Evolutionary conservation across 2,329 filamentous ascomycete species (phyloP).

Genomic region (Colletotrichum graminicola): DNA sequence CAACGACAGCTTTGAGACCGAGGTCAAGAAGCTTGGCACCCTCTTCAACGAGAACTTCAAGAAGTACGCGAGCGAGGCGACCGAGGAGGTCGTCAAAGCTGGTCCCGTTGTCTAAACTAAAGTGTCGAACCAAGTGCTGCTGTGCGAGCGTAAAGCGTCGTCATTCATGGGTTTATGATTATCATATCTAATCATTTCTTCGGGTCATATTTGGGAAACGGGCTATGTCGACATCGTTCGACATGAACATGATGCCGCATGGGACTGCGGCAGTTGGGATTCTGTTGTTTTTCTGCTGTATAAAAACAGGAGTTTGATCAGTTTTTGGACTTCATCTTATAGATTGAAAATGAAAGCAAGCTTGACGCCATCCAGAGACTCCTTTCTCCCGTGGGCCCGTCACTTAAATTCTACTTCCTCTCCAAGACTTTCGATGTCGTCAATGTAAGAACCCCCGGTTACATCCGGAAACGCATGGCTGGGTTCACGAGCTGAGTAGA

Average conservation of each 20-base stretch:
- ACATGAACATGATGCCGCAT: conserved; percentile 27
- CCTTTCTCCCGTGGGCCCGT: not conserved
- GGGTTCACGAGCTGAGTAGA: not conserved
- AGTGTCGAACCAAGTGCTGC: not conserved
- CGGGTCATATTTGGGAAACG: conserved; percentile 27
- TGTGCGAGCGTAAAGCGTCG: conserved; percentile 13
- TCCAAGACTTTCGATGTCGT: fast-evolving
- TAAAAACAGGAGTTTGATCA: conserved; percentile 29
- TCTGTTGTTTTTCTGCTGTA: not conserved
- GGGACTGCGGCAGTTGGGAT: conserved; percentile 6
- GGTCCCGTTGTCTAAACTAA: conserved; percentile 59
- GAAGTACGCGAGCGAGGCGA: conserved; percentile 91
- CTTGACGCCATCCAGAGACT: not conserved
- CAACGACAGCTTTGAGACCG: conserved; percentile 82
- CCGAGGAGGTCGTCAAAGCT: conserved; percentile 80
- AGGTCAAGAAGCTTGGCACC: conserved; percentile 89
- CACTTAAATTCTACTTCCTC: too few relatives aligned
- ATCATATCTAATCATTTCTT: conserved; percentile 28
- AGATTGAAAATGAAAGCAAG: conserved; percentile 27
- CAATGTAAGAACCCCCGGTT: not conserved
- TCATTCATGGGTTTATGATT: conserved; percentile 26
- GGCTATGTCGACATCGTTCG: conserved; percentile 33
- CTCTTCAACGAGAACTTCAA: conserved; percentile 98
- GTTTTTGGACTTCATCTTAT: conserved; percentile 30
- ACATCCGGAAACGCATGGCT: too few relatives aligned